Base-by-base conservation (phyloP, 2,329 filamentous ascomycete species). In the Colletotrichum euphorbiae region DNA sequence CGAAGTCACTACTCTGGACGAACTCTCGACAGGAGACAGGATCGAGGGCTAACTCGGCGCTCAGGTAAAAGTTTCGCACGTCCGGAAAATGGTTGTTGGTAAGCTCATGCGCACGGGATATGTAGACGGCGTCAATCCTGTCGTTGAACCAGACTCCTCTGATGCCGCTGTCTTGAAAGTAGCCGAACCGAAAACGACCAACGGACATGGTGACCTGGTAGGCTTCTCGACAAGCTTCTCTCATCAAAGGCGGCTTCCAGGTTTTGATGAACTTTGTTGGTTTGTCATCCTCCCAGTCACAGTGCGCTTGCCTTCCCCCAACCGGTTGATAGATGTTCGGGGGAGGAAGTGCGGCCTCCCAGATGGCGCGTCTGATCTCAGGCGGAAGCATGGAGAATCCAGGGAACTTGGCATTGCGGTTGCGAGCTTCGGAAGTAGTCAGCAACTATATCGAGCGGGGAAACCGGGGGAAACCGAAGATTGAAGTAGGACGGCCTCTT, bases 101-200 rank as follows among this genome's bases (percentile, higher is more conserved):
- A n/a, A 24, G 33, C 15, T 46, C 40, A 4, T 9, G 6, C 3
- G 7, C 3, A 7, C n/a, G n/a, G 2, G 45, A 15, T 31, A 24
- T 59, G 3, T 52, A 59, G 1, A 64, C 8, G 1, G 38, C 45
- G 11, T 64, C 62, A 9, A 2, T 19, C 3, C 3, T 12, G 4
- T 51, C 12, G 38, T 64, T 64, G 45, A 8, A 59, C 54, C 54
- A 59, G 3, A 45, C n/a, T 9, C 45, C 54, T 4, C 62, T 36
- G 9, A 64, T 38, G 24, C 17, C 8, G 9, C 28, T 9, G 11
- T 45, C 33, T 4, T 5, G 11, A n/a, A 21, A 52, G 9, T 21
- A 64, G 21, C 45, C 54, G 11, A 59, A 64, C 5, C 21, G 19
- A 17, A 51, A 64, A 6, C 9, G 19, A 3, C 61, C 45, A 6